Percentiles rank a stretch among this genome's conserved stretches.
Evolutionary conservation across 148 eudicot genomes (phyloP).

Genomic region (Gaultheria prostrata): DNA sequence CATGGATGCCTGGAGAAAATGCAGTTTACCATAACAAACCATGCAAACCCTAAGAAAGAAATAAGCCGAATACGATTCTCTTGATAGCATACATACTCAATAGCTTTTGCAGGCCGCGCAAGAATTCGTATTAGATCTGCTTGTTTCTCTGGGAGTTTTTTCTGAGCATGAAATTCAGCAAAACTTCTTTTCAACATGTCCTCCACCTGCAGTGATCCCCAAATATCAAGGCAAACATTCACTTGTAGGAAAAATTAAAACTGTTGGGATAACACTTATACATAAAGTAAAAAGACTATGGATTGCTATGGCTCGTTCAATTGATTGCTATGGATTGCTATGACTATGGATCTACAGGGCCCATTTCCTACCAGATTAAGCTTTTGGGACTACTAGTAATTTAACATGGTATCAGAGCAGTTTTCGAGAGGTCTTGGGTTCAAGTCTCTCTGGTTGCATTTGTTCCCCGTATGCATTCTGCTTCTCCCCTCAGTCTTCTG

Average conservation of each 20-base stretch:
- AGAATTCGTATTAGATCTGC: slow-evolving; percentile 80
- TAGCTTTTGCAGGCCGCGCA: slow-evolving; percentile 77
- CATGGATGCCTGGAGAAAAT: slow-evolving; percentile 2
- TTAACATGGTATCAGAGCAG: too few relatives aligned
- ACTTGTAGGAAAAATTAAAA: neutral
- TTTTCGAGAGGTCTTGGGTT: too few relatives aligned
- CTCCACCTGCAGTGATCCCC: slow-evolving; percentile 60
- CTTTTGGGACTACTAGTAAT: too few relatives aligned
- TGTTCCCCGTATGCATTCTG: too few relatives aligned
- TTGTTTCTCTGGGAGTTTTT: slow-evolving; percentile 89
- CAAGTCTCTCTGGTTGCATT: too few relatives aligned
- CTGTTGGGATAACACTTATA: neutral
- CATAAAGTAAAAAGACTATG: neutral
- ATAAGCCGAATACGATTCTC: neutral
- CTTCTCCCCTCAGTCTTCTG: too few relatives aligned
- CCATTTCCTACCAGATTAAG: too few relatives aligned
- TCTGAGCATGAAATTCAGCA: slow-evolving; percentile 99
- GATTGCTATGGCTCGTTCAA: slow-evolving; percentile 1
- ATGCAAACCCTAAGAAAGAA: neutral
- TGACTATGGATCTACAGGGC: too few relatives aligned
- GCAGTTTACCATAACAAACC: neutral
- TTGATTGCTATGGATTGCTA: too few relatives aligned
- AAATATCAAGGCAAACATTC: slow-evolving; percentile 13
- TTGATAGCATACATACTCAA: slow-evolving; percentile 57
- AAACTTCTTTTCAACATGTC: slow-evolving; percentile 99